These are phyloP conservation scores for Buddleja alternifolia DNA, from an alignment of 257 asterid genomes.

Conservation along the genomic window DNA sequence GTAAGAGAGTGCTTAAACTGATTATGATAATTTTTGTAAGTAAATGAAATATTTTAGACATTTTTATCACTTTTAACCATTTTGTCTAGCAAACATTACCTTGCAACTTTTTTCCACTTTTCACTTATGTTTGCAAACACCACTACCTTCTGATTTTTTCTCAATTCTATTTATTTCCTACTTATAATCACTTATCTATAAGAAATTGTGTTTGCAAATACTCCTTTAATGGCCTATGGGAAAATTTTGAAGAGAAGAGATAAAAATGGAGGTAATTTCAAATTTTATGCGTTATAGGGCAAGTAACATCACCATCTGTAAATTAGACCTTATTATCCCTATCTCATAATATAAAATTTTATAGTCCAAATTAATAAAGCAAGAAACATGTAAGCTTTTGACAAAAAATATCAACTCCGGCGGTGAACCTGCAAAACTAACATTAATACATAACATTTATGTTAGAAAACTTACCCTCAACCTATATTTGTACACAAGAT, in stretches of 20 bases:
- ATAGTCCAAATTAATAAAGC: neutral
- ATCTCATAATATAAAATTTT: neutral
- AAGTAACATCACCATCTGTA: neutral
- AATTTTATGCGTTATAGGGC: neutral
- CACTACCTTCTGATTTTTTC: too few relatives aligned
- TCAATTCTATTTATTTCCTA: too few relatives aligned
- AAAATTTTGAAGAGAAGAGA: neutral
- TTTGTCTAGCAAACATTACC: too few relatives aligned
- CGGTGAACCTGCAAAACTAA: constrained; percentile 10
- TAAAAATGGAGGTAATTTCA: neutral
- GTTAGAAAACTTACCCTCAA: constrained; percentile 59
- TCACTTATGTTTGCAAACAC: too few relatives aligned
- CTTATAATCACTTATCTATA: too few relatives aligned
- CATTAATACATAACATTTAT: neutral
- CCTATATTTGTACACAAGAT: constrained; percentile 70
- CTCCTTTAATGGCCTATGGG: neutral
- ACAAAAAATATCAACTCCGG: neutral
- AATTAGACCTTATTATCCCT: neutral
- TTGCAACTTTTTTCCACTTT: too few relatives aligned
- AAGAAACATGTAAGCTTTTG: neutral
- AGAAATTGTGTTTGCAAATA: too few relatives aligned
- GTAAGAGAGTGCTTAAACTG: too few relatives aligned
- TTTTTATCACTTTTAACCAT: too few relatives aligned
- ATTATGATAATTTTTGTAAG: too few relatives aligned
- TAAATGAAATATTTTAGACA: too few relatives aligned